Evolutionary conservation across 345 rosid genomes (phyloP).

Genomic region (Combretum micranthum): DNA sequence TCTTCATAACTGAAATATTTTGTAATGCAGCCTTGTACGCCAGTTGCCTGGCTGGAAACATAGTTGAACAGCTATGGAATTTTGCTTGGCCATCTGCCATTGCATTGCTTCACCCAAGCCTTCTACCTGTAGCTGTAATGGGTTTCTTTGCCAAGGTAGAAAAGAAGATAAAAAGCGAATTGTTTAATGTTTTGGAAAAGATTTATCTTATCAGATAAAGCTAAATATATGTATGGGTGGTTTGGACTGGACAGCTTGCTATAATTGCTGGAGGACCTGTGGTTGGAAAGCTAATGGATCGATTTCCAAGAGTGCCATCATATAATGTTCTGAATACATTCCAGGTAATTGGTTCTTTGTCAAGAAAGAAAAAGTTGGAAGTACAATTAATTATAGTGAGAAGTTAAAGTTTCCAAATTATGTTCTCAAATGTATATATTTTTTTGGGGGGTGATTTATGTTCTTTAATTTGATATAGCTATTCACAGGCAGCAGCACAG

Average conservation of each 20-base stretch:
- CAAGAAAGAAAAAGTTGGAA: background rate
- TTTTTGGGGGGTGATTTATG: background rate
- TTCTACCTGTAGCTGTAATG: slow-evolving; percentile 88
- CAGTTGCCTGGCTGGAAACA: slow-evolving; percentile 64
- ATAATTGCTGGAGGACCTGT: slow-evolving; percentile 82
- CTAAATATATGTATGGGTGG: slow-evolving; percentile 10
- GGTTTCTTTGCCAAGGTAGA: slow-evolving; percentile 74
- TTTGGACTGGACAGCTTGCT: slow-evolving; percentile 33
- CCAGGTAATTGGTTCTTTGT: slow-evolving; percentile 40
- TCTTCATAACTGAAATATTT: background rate
- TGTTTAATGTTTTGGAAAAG: background rate
- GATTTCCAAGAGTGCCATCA: slow-evolving; percentile 79
- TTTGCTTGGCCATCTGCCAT: slow-evolving; percentile 97
- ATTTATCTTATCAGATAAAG: background rate
- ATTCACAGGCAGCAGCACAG: slow-evolving; percentile 74
- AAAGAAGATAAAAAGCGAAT: no score
- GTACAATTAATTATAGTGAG: no score
- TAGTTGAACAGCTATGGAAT: slow-evolving; percentile 91
- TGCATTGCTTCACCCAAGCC: slow-evolving; percentile 88
- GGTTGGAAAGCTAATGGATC: slow-evolving; percentile 86
- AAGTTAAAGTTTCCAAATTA: no score
- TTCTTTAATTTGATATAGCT: background rate
- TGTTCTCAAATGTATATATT: background rate
- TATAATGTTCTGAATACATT: slow-evolving; percentile 56
- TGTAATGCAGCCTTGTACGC: slow-evolving; percentile 63